Conservation (phyloP, 2,329 filamentous ascomycete genomes). For the Fusarium sp. region DNA sequence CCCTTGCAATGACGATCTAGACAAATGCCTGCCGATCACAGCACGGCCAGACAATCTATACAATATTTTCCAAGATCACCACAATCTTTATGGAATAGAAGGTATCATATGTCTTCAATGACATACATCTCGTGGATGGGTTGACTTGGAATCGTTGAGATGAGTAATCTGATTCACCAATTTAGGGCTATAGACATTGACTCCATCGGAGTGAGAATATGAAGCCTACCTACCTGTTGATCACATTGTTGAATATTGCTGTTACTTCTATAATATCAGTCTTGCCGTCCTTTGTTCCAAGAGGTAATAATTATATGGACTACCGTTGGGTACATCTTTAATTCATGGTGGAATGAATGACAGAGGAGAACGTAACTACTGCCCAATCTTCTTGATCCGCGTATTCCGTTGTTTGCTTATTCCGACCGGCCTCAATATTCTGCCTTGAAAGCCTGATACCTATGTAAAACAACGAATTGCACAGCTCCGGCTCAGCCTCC, state of each 20-base stretch:
- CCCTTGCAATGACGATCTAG: slow-evolving; percentile 34
- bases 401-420: slow-evolving; percentile 30
- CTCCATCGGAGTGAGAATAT: slow-evolving; percentile 9
- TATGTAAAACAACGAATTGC: slow-evolving; percentile 30
- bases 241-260: neutral
- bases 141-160: slow-evolving; percentile 4
- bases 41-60: slow-evolving; percentile 6
- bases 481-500: slow-evolving; percentile 32
- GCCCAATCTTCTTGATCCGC: slow-evolving; percentile 22
- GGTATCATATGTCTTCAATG: neutral
- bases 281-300: neutral
- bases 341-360: neutral
- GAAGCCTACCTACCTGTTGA: neutral
- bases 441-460: slow-evolving; percentile 20
- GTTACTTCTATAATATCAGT: neutral
- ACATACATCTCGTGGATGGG: neutral
- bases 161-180: slow-evolving; percentile 9
- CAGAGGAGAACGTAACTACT: neutral
- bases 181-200: slow-evolving; percentile 3
- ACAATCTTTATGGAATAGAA: neutral
- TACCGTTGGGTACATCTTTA: neutral
- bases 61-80: neutral
- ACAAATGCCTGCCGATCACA: slow-evolving; percentile 20
- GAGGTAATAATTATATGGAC: neutral
- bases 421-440: slow-evolving; percentile 16